Conservation (phyloP, 2,329 filamentous ascomycete species). For the Hyphodiscus sp. region DNA sequence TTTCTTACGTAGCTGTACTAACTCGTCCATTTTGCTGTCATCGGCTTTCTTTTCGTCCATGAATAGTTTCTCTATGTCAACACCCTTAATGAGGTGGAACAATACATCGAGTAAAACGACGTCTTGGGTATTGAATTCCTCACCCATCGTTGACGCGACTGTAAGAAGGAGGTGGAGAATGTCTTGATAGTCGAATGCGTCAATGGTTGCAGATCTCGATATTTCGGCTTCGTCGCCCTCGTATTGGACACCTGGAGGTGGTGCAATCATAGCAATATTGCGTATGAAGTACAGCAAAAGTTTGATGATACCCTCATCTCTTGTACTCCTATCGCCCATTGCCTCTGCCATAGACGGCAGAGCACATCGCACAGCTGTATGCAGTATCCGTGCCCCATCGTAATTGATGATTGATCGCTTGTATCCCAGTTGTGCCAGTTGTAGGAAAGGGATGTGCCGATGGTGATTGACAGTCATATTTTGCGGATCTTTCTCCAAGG, state of each 20-base stretch:
- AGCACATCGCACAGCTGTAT: conserved; percentile 72
- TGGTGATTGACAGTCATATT: conserved; percentile 91
- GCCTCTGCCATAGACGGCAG: conserved; percentile 80
- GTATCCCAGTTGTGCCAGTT: conserved; percentile 81
- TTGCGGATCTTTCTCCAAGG: conserved; percentile 70
- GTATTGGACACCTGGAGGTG: conserved; percentile 63
- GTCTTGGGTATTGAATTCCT: conserved; percentile 87
- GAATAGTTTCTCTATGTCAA: conserved; percentile 79
- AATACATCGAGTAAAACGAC: conserved; percentile 84
- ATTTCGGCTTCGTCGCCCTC: conserved; percentile 89
- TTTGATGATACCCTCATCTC: conserved; percentile 90
- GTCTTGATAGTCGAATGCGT: conserved; percentile 85
- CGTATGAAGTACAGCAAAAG: conserved; percentile 82
- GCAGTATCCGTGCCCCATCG: conserved; percentile 68
- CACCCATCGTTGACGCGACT: conserved; percentile 84
- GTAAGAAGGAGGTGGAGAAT: conserved; percentile 81
- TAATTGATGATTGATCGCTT: conserved; percentile 85
- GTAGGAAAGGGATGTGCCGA: conserved; percentile 81
- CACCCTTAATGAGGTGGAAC: conserved; percentile 87
- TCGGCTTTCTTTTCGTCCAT: conserved; percentile 69
- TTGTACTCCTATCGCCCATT: conserved; percentile 64
- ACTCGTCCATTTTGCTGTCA: conserved; percentile 63
- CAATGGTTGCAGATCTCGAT: conserved; percentile 79
- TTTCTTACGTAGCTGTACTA: conserved; percentile 68
- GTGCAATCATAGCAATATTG: conserved; percentile 80